Base-by-base conservation (phyloP, 805 yeast species). In the Phaffomyces opuntiae region DNA sequence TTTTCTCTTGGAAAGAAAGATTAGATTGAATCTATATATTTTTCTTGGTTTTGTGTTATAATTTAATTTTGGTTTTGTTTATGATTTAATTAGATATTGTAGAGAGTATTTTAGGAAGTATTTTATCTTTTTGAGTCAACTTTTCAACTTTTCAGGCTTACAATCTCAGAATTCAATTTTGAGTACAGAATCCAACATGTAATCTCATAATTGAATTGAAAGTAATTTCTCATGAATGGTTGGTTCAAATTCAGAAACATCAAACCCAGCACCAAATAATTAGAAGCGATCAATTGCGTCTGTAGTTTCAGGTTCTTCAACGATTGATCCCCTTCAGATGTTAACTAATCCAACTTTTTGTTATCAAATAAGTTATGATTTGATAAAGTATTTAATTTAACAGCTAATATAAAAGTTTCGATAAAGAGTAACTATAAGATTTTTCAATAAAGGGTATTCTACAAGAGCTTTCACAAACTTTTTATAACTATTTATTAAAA, bases 241-340 rank as follows among this genome's bases (percentile, higher is more conserved):
- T 12, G 73, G 73, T 51, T 68, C 72, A 50, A 67, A 67, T 46
- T 68, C 73, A 46, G 65, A 69, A 14, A 68, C 73, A 52, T 68
- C 73, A 50, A 68, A 66, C 0, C 72, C 73, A 14, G 69, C 71
- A 26, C 73, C 72, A 12, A 67, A 67, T 25, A 68, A 52, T 47
- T 68, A 72, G 1, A 71, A 72, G 12, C 67, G 50, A 38, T 68
- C 66, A 19, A 68, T 42, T 2, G 72, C 72, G 40, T 67, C 69
- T 29, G 68, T 61, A 0, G 68, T 63, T 0, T 72, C 69, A 11
- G 59, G 61, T 44, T 68, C 69, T 45, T 68, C 57, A 3, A 68
- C 71, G 36, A 68, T 65, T 5, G 72, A 70, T 1, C 72, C 72
- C 47, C 73, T 57, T 2, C 69, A 72, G 47, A 68, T 61, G 42